These are phyloP conservation scores for Colletotrichum sp. DNA, from an alignment of 2,329 filamentous ascomycete species.

Conservation along the genomic window DNA sequence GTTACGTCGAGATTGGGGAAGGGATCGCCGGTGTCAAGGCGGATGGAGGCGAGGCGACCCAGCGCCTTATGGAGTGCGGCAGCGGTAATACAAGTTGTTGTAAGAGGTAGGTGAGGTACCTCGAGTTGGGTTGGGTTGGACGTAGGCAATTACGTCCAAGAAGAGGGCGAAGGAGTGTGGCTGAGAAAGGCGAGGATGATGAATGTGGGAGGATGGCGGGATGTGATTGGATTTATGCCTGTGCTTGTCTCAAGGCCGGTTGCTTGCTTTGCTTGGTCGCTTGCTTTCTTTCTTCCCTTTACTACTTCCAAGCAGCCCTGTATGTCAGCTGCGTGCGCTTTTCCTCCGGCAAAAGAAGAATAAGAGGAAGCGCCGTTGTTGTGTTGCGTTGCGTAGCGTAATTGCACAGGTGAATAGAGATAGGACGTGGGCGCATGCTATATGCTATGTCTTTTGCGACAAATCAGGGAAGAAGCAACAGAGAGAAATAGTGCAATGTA, in stretches of 20 bases:
- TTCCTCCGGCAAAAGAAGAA: background rate
- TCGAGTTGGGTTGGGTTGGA: background rate
- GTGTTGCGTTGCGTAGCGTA: background rate
- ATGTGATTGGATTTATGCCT: constrained; percentile 4
- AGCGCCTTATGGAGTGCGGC: background rate
- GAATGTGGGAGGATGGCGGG: background rate
- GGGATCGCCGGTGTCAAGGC: constrained; percentile 3
- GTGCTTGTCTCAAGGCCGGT: constrained; percentile 6
- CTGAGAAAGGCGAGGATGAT: background rate
- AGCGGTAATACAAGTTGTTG: background rate
- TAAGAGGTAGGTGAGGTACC: background rate
- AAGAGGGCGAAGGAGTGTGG: background rate
- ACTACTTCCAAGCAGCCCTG: background rate
- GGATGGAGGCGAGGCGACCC: background rate
- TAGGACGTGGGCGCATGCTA: background rate
- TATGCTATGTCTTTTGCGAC: background rate
- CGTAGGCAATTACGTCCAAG: background rate
- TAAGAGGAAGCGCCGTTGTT: background rate
- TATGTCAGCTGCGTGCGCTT: background rate
- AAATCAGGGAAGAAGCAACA: background rate
- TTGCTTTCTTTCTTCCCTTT: background rate
- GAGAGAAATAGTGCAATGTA: background rate
- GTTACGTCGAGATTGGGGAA: background rate
- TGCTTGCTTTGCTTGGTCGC: background rate
- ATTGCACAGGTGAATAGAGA: background rate